These are phyloP conservation scores for Coleophoma cylindrospora DNA, from an alignment of 2,329 filamentous ascomycete genomes.

Conservation along the genomic window DNA sequence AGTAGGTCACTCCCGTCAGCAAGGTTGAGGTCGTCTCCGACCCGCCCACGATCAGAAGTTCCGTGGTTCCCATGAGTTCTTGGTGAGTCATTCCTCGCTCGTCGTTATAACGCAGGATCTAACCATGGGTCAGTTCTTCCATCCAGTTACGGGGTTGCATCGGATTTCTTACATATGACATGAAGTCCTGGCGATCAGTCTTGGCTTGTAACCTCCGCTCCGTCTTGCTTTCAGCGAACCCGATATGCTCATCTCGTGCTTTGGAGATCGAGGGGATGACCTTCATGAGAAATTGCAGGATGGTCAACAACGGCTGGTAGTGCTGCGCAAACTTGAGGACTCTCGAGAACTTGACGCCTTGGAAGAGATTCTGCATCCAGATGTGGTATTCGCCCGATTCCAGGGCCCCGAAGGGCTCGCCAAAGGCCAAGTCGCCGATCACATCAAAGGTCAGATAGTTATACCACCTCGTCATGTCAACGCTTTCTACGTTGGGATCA, in stretches of 20 bases:
- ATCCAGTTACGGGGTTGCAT: neutral
- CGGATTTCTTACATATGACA: neutral
- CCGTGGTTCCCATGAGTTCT: neutral
- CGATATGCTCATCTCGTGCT: neutral
- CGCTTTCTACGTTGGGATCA: neutral
- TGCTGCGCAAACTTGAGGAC: neutral
- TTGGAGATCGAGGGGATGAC: neutral
- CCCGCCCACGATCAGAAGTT: slow-evolving; percentile 15
- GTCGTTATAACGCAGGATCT: neutral
- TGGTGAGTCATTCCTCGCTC: neutral
- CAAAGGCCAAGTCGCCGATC: neutral
- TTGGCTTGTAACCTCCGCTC: neutral
- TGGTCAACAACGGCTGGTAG: neutral
- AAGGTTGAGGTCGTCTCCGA: slow-evolving; percentile 27
- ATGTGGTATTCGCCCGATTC: slow-evolving; percentile 15
- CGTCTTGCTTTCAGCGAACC: neutral
- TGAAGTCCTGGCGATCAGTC: neutral
- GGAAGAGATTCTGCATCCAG: slow-evolving; percentile 13
- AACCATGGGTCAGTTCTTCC: neutral
- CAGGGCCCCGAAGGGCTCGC: slow-evolving; percentile 28
- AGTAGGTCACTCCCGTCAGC: slow-evolving; percentile 14
- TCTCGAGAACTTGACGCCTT: neutral
- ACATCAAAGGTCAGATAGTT: slow-evolving; percentile 15
- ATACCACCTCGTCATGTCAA: slow-evolving; percentile 26
- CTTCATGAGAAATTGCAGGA: neutral